Percentiles rank a stretch among this genome's conserved stretches.
Evolutionary conservation across 2,329 filamentous ascomycete genomes (phyloP).

Genomic region (Seiridium cupressi): DNA sequence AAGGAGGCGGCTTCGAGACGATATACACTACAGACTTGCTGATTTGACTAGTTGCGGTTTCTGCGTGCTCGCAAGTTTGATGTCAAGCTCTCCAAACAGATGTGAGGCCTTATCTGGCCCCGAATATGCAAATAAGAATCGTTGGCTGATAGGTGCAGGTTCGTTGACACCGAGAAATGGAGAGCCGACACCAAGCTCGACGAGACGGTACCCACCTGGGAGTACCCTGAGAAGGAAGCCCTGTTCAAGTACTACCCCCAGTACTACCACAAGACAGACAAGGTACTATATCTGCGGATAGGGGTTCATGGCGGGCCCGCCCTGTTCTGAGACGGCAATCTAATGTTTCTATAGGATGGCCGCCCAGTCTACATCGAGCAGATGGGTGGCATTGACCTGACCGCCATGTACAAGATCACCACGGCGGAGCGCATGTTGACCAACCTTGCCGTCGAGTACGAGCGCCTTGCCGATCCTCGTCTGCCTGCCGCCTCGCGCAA

Average conservation of each 20-base stretch:
- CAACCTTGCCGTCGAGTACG: constrained; percentile 97
- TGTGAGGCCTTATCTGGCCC: constrained; percentile 59
- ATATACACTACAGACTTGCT: not conserved
- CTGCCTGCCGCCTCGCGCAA: constrained; percentile 95
- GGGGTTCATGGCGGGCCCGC: not conserved
- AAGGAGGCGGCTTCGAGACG: not conserved
- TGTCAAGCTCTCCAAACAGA: constrained; percentile 77
- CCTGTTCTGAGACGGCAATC: not conserved
- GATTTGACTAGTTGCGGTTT: constrained; percentile 67
- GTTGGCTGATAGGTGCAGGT: constrained; percentile 55
- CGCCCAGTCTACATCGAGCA: constrained; percentile 97
- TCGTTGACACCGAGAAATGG: constrained; percentile 88
- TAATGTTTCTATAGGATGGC: constrained; percentile 65
- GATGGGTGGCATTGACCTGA: constrained; percentile 88
- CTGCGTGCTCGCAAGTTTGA: constrained; percentile 95
- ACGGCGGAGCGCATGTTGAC: constrained; percentile 89
- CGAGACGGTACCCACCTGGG: constrained; percentile 74
- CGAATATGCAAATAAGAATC: not conserved
- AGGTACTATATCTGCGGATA: constrained; percentile 42
- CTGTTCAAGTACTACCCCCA: constrained; percentile 94
- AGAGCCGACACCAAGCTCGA: constrained; percentile 83
- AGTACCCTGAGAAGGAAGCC: constrained; percentile 81
- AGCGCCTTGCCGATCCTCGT: constrained; percentile 89
- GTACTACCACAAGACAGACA: constrained; percentile 98
- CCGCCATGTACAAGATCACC: constrained; percentile 89